Conservation (phyloP, 1,284 basidiomycete genomes). For the Heliocybe sulcata region DNA sequence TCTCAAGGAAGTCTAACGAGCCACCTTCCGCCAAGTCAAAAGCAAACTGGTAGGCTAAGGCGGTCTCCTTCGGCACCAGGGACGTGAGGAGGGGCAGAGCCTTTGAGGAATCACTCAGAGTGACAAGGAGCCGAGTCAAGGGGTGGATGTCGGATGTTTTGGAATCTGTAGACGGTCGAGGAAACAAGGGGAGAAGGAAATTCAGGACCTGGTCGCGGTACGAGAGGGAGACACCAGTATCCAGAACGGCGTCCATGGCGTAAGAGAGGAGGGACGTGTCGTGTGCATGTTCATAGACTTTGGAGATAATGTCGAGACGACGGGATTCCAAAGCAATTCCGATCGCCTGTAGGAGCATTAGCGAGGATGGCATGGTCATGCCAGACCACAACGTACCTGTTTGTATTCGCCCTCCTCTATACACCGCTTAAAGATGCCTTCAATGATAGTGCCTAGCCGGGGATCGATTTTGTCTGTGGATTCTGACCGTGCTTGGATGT, state of each 20-base stretch:
- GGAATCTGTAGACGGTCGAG: constrained; percentile 57
- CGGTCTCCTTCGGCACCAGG: constrained; percentile 61
- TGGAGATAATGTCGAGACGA: constrained; percentile 78
- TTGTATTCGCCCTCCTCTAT: constrained; percentile 84
- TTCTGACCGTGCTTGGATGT: constrained; percentile 58
- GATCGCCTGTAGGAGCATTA: constrained; percentile 54
- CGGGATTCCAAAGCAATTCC: constrained; percentile 90
- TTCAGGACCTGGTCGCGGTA: constrained; percentile 82
- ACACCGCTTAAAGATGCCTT: constrained; percentile 80
- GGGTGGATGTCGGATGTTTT: constrained; percentile 70
- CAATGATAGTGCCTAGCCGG: constrained; percentile 76
- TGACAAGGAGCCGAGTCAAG: constrained; percentile 84
- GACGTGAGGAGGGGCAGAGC: constrained; percentile 67
- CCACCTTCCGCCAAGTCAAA: constrained; percentile 93
- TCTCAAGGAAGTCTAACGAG: constrained; percentile 85
- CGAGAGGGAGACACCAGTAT: constrained; percentile 73
- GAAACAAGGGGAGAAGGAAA: constrained; percentile 81
- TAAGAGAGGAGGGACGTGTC: constrained; percentile 82
- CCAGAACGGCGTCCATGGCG: constrained; percentile 84
- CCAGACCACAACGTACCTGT: constrained; percentile 47
- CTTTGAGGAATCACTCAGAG: constrained; percentile 71
- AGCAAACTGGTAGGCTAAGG: constrained; percentile 88
- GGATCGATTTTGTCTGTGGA: constrained; percentile 62
- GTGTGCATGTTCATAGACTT: constrained; percentile 64
- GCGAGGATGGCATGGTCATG: constrained; percentile 6